Base-by-base conservation (phyloP, 2,329 filamentous ascomycete genomes). In the Xylariomycetidae sp. region DNA sequence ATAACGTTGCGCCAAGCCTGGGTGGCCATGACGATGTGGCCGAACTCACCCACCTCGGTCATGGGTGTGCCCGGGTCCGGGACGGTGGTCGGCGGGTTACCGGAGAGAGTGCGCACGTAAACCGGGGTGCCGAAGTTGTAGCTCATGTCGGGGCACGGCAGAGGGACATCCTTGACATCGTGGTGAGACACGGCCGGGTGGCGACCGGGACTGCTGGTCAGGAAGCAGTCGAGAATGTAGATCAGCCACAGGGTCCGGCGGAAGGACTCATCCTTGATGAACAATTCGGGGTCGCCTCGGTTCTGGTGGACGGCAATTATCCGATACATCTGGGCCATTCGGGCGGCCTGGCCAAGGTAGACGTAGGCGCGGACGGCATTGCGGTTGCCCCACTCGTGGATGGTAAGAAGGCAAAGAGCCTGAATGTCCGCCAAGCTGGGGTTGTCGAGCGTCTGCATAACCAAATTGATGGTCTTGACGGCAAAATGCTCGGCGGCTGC, bases 261-360 rank as follows among this genome's bases (percentile, higher is more conserved):
- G 53, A 76, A 72, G 1, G 72, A 74, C 52, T 79, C 74, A 29
- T 78, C 73, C 43, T 74, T 70, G 10, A 76, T 65, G 50, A 78
- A 79, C 46, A 72, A 70, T 44, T 77, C 73, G n/a, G 68, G 65
- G 25, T 73, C 70, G 23, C 58, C 53, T 12, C 65, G 61, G 25
- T 62, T 57, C 43, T 72, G 67, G 44, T 75, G 72, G 25, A 64
- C 65, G 45, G 75, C 71, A 28, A 78, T 66, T 35, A 79, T 71
- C 42, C 72, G 67, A 47, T 72, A 76, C 74, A 79, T 79, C 58
- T 79, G 74, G 19, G 74, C 66, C 73, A 79, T 77, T 38, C 74
- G 71, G n/a, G 72, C 68, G 19, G 74, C 74, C 50, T 78, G 74
- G 42, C 74, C 74, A 16, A 79, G 64, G 50, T 77, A 77, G 52